A percentile compares a stretch with the other conserved stretches of the same genome.
phyloP scores from a whole-genome alignment of 495 filamentous ascomycete species.

The Trypethelium eluteriae region DNA sequence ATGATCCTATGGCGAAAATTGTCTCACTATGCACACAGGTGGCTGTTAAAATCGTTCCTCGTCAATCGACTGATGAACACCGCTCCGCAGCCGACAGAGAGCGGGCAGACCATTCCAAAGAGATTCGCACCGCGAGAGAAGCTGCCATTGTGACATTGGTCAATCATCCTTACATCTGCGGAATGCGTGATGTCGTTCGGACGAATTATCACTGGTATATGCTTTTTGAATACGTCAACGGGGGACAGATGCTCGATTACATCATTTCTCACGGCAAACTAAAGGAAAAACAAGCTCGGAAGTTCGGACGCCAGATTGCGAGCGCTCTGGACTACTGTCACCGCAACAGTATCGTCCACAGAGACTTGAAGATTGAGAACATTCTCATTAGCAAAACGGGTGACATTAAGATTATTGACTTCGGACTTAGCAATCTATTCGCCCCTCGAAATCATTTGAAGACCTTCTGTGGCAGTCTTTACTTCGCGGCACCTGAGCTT shows the following conservation, averaged over 20 bases:
- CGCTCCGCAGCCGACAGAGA: conserved; percentile 74
- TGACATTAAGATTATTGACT: conserved; percentile 99
- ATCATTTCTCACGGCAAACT: conserved; percentile 97
- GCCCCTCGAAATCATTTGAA: conserved; percentile 79
- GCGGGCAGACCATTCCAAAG: conserved; percentile 88
- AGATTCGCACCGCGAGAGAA: conserved; percentile 90
- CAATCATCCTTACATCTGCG: conserved; percentile 94
- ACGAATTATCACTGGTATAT: conserved; percentile 99
- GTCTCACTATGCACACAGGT: conserved; percentile 48
- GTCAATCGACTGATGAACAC: conserved; percentile 76
- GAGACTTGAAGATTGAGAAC: conserved; percentile 98
- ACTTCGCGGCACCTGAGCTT: conserved; percentile 94
- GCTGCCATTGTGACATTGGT: conserved; percentile 94
- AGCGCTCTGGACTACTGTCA: conserved; percentile 99
- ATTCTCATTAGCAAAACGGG: conserved; percentile 99
- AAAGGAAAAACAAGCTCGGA: conserved; percentile 97
- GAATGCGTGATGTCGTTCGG: conserved; percentile 87
- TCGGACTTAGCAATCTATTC: conserved; percentile 95
- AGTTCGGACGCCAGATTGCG: conserved; percentile 94
- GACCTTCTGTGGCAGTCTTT: conserved; percentile 96
- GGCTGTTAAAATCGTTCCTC: conserved; percentile 95
- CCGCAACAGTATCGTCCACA: conserved; percentile 96
- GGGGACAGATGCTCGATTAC: conserved; percentile 99
- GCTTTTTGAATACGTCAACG: conserved; percentile 99
- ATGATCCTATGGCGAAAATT: too few species aligned